Base-by-base conservation (phyloP, 768 basidiomycete species). In the Cantharellus anzutake region DNA sequence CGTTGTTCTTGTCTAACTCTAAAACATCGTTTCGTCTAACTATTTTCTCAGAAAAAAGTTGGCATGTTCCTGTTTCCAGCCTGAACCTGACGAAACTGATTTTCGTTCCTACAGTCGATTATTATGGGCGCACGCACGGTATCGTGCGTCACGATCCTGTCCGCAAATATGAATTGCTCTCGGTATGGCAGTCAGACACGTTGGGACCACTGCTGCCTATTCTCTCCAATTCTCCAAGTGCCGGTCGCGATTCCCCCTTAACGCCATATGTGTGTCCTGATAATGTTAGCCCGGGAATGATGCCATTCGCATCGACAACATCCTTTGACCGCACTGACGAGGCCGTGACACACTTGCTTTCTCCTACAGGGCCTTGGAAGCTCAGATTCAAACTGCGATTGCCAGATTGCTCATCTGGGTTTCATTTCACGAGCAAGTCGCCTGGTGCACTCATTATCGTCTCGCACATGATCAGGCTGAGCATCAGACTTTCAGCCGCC, bases 361-460 rank as follows among this genome's bases (percentile, higher is more conserved):
- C 73, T 63, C 73, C 73, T 2, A 57, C 68, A 4, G 93, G 94
- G 0, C 93, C 94, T 7, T 98, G 93, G 93, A 75, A 76, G 4
- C 78, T 98, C 61, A 79, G 81, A 60, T 76, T 79, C 58, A 73
- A 79, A 39, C 67, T 97, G 51, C 75, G 76, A 51, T 73, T 97
- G 2, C 92, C 93, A 0, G 72, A 73, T 62, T 74, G 73, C 63
- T 61, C 65, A 2, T 64, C 66, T 5, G 68, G 71, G 56, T 70
- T 97, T 56, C 80, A 79, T 65, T 84, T 87, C 65, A 86, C 90
- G 5, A 92, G 86, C 67, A 82, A 79, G 68, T 88, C 89, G 68
- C 77, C 78, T 60, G 74, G 75, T 64, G 82, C 84, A 62, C 85
- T 87, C 66, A 81, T 96, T 63, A 71, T 75, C 14, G 77, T 96